Conservation (phyloP, 2,329 filamentous ascomycete species). For the Calycina marina region DNA sequence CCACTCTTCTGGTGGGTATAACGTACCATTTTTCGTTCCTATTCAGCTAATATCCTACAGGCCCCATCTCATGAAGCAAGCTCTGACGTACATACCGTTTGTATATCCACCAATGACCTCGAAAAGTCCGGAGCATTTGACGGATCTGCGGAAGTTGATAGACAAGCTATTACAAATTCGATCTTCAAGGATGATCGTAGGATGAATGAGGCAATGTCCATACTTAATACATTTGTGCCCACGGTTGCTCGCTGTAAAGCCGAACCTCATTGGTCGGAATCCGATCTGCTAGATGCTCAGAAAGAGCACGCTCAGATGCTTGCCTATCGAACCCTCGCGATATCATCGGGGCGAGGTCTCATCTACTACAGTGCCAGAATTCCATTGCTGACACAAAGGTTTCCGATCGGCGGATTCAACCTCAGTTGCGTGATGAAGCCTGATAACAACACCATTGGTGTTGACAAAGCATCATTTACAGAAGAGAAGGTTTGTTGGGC, state of each 20-base stretch:
- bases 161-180: slow-evolving; percentile 66
- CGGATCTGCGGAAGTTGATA: slow-evolving; percentile 69
- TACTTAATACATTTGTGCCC: slow-evolving; percentile 75
- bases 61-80: slow-evolving; percentile 48
- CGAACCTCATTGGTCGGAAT: slow-evolving; percentile 67
- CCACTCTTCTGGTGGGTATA: slow-evolving; percentile 16
- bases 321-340: slow-evolving; percentile 74
- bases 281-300: slow-evolving; percentile 79
- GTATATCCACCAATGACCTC: slow-evolving; percentile 44
- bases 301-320: slow-evolving; percentile 80
- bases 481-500: slow-evolving; percentile 98
- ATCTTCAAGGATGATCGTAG: slow-evolving; percentile 88
- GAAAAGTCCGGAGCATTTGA: slow-evolving; percentile 48
- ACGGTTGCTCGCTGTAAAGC: slow-evolving; percentile 65
- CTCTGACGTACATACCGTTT: slow-evolving; percentile 68
- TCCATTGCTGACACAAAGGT: slow-evolving; percentile 83
- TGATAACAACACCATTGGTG: slow-evolving; percentile 81
- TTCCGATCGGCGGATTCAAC: slow-evolving; percentile 80
- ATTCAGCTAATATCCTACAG: slow-evolving; percentile 22
- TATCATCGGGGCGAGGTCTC: slow-evolving; percentile 75
- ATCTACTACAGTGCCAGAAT: slow-evolving; percentile 77
- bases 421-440: slow-evolving; percentile 86
- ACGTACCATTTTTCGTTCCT: background rate
- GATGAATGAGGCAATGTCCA: slow-evolving; percentile 67
- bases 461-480: slow-evolving; percentile 73